Base-by-base conservation (phyloP, 2,329 filamentous ascomycete species). In the Lecanoromycetidae sp. region DNA sequence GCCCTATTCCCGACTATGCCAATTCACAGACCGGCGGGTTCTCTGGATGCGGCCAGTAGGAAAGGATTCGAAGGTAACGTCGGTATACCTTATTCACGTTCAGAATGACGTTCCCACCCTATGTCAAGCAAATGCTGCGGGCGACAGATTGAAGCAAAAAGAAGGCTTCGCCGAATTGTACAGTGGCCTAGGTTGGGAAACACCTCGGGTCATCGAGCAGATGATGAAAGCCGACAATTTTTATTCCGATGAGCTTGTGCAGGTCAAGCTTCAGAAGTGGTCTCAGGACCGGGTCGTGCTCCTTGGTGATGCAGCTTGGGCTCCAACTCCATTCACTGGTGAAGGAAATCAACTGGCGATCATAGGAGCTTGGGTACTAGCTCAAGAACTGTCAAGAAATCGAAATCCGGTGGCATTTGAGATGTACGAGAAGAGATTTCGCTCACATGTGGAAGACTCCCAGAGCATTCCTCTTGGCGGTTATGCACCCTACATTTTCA, bases 311-410 rank as follows among this genome's bases (percentile, higher is more conserved):
- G 48, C 54, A 30, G 54, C 53, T 10, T 55, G 49, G 39, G 53
- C 59, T 4, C 47, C 58, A 0, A 58, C 62, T 1, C 54, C 23
- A 40, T 56, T 61, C 2, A 65, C 56, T 1, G 67, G 62, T 5
- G 50, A 60, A 41, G 66, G 65, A 1, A 67, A 63, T 1, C 63
- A 57, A 1, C 52, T 54, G 2, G 58, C 59, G 12, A 53, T 68
- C 4, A 54, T 62, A 4, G 65, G 64, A 0, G 72, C 74, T 0
- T 79, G 79, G 55, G 59, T 76, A 2, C 62, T 80, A 3, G 76
- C 75, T 0, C 76, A 76, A 2, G 75, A 67, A 46, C 53, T 68
- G 10, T 46, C 45, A 10, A 56, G 53, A 13, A 52, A 61, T 36
- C 32, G 46, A 2, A 52, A 54, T 48, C 55, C 50, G 13, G 60